Evolutionary conservation across 2,329 filamentous ascomycete genomes (phyloP).

Genomic region (Diplocarpon rosae): DNA sequence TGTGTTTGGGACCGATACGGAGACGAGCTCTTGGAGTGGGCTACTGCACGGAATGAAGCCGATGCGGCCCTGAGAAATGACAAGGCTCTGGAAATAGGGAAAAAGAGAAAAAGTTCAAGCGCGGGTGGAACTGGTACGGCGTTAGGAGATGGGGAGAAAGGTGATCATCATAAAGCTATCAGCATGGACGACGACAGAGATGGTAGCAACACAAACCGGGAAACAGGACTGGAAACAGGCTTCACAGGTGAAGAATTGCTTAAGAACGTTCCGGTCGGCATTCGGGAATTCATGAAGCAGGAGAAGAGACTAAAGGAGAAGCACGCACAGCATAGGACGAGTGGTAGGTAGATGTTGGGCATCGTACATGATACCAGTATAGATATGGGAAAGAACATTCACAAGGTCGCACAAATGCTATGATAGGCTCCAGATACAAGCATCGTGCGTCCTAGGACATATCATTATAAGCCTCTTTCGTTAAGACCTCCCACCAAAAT

Average conservation of each 20-base stretch:
- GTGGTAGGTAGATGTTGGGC: slow-evolving; percentile 5
- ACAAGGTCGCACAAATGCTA: too few relatives aligned
- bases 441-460: not conserved
- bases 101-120: slow-evolving; percentile 18
- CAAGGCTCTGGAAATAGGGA: slow-evolving; percentile 20
- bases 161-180: slow-evolving; percentile 33
- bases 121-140: slow-evolving; percentile 26
- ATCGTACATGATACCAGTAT: slow-evolving; percentile 2
- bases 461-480: not conserved
- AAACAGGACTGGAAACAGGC: slow-evolving; percentile 32
- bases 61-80: slow-evolving; percentile 38
- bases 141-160: slow-evolving; percentile 18
- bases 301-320: slow-evolving; percentile 82
- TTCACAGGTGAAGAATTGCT: slow-evolving; percentile 60
- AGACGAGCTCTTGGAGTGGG: slow-evolving; percentile 90
- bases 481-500: not conserved
- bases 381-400: not conserved
- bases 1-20: slow-evolving; percentile 92
- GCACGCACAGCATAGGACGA: slow-evolving; percentile 44
- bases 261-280: slow-evolving; percentile 75
- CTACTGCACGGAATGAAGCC: slow-evolving; percentile 51
- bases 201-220: slow-evolving; percentile 61
- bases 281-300: slow-evolving; percentile 92
- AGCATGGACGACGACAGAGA: slow-evolving; percentile 76
- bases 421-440: too few relatives aligned